Evolutionary conservation across 2,329 filamentous ascomycete species (phyloP).

Genomic region (Neofusicoccum sp.): DNA sequence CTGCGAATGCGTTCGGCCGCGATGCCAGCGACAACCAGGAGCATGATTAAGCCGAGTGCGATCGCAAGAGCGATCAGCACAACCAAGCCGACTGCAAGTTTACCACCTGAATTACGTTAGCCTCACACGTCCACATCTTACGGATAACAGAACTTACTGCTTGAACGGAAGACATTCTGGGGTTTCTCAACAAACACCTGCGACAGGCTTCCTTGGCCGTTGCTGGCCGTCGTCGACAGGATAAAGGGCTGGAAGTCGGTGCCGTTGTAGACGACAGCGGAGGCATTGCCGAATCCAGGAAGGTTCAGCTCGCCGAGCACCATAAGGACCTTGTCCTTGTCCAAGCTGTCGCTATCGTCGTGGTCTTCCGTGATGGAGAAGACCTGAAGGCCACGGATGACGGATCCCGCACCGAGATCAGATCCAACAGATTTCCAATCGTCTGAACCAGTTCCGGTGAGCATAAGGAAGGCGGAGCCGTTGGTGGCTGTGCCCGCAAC

Average conservation of each 20-base stretch:
- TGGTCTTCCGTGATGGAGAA: conserved; percentile 73
- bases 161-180: conserved; percentile 70
- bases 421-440: conserved; percentile 69
- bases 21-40: conserved; percentile 75
- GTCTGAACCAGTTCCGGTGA: conserved; percentile 80
- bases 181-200: conserved; percentile 80
- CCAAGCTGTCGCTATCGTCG: conserved; percentile 63
- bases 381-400: conserved; percentile 79
- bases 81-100: conserved; percentile 71
- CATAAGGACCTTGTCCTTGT: conserved; percentile 71
- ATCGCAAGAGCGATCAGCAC: conserved; percentile 82
- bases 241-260: conserved; percentile 76
- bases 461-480: conserved; percentile 63
- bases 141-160: conserved; percentile 53
- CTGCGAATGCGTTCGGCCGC: conserved; percentile 75
- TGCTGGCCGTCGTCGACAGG: conserved; percentile 65
- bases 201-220: conserved; percentile 72
- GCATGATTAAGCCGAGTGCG: conserved; percentile 73
- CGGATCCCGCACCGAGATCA: conserved; percentile 65
- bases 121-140: not conserved
- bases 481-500: conserved; percentile 71
- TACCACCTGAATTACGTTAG: conserved; percentile 7
- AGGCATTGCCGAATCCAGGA: conserved; percentile 75
- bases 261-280: conserved; percentile 87
- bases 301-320: conserved; percentile 82